These are phyloP conservation scores for Acrodontium crateriforme DNA, from an alignment of 2,329 filamentous ascomycete species.

Conservation along the genomic window DNA sequence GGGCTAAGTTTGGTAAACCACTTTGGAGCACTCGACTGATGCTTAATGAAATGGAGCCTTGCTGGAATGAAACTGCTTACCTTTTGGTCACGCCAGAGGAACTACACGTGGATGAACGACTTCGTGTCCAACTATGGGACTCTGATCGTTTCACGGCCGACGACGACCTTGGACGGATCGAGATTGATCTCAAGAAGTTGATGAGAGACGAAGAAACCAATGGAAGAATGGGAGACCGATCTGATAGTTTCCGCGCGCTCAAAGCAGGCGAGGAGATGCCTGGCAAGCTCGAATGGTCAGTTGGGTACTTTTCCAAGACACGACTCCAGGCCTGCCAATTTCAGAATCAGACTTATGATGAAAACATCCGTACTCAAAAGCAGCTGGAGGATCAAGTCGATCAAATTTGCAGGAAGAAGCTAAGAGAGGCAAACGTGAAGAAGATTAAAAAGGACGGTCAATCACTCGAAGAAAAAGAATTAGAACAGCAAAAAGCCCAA, in stretches of 20 bases:
- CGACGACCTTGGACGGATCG: constrained; percentile 60
- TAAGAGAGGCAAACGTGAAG: constrained; percentile 49
- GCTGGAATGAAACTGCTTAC: constrained; percentile 57
- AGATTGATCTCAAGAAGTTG: constrained; percentile 50
- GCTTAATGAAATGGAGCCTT: constrained; percentile 49
- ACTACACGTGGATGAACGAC: constrained; percentile 49
- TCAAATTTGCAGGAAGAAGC: constrained; percentile 42
- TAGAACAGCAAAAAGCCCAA: constrained; percentile 54
- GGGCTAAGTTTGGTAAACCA: constrained; percentile 64
- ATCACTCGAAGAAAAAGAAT: constrained; percentile 36
- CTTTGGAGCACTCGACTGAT: constrained; percentile 54
- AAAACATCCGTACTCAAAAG: constrained; percentile 42
- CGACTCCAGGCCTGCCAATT: constrained; percentile 50
- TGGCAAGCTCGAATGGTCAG: constrained; percentile 53
- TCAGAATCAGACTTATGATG: constrained; percentile 44
- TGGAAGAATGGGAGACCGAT: constrained; percentile 47
- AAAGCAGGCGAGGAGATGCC: constrained; percentile 55
- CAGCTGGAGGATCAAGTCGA: constrained; percentile 46
- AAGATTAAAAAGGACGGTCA: constrained; percentile 30
- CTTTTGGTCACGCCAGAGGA: constrained; percentile 59
- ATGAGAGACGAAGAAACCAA: constrained; percentile 47
- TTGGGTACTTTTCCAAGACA: constrained; percentile 58
- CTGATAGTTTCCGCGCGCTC: constrained; percentile 52
- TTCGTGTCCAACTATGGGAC: constrained; percentile 62
- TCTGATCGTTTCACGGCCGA: constrained; percentile 59